Percentiles rank a stretch among this genome's conserved stretches.
Evolutionary conservation across 805 yeast genomes (phyloP).

Genomic region (Pichia thaimueangensis): DNA sequence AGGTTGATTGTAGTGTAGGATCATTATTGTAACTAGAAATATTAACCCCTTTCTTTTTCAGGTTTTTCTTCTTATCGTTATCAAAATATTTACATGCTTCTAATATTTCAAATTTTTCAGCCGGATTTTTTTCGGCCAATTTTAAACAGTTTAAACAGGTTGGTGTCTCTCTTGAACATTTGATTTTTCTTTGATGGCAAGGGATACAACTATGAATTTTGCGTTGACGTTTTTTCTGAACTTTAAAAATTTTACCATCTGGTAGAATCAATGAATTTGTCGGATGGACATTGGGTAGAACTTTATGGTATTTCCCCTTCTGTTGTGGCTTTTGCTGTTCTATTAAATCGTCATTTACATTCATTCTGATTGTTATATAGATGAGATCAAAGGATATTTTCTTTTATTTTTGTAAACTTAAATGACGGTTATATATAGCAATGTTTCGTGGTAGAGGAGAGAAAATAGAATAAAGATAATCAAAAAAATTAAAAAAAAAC

Average conservation of each 20-base stretch:
- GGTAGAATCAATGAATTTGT: conserved; percentile 24
- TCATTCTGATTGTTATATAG: too few species aligned
- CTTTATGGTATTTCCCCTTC: conserved; percentile 13
- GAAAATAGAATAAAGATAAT: too few species aligned
- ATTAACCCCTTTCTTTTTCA: conserved; percentile 20
- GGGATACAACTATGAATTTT: conserved; percentile 53
- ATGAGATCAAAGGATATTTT: too few species aligned
- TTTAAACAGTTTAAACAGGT: conserved; percentile 50
- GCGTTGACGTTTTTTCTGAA: conserved; percentile 56
- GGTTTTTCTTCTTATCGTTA: conserved; percentile 46
- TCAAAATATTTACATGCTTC: conserved; percentile 46
- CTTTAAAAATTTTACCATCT: conserved; percentile 44
- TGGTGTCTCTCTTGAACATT: conserved; percentile 57
- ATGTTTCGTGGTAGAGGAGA: too few species aligned
- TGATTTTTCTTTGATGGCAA: conserved; percentile 61
- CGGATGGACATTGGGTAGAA: conserved; percentile 20
- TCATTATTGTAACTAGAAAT: too few species aligned
- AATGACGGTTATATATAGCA: too few species aligned
- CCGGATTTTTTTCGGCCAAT: conserved; percentile 17
- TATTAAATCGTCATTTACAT: too few species aligned
- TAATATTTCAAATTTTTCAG: conserved; percentile 13
- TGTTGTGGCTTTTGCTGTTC: too few species aligned
- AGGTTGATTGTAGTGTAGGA: too few species aligned
- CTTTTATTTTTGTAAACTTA: too few species aligned
- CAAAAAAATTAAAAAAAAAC: too few species aligned